Evolutionary conservation across 2,329 filamentous ascomycete species (phyloP), one percentile per base, ranked within the genome.

Genomic region (Cladosporium velox): DNA sequence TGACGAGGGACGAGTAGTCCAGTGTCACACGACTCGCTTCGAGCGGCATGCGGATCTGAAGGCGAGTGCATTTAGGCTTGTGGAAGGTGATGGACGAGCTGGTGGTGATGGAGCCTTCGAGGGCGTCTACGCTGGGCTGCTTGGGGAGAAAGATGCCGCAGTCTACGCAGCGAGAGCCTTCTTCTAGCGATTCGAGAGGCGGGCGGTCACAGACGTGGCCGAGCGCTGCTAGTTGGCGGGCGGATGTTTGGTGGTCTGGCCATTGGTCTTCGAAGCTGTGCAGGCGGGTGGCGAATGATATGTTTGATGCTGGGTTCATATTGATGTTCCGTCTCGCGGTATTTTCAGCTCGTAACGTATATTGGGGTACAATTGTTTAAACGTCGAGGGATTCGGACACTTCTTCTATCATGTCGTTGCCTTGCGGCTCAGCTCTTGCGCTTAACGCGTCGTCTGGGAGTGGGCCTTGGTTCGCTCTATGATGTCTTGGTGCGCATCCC

Each of bases 201-300:
- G 73, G 73, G 7, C 73, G 71, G 59, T 75, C 74, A 54, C 68
- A 74, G 38, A 76, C 67, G 59, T 76, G 75, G 18, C 75, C 75
- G 10, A 72, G 68, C 6, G 74, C 75, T 32, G 75, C 75, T 15
- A 66, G 52, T 41, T 68, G 65, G 24, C 59, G 58, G 24, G 58
- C 59, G 24, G 65, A 26, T 41, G 65, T 63, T 28, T 54, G 52
- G 59, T 58, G 30, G n/a, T 55, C 21, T n/a, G 57, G 52, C 65
- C 65, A 66, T 28, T 66, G 59, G 34, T 61, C 49, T 35, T 62
- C 30, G 65, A 66, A 66, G 59, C 34, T 62, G 5, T 26, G 49
- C 4, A 66, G 52, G 58, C 65, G 65, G 58, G 58, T 57, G 59
- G 65, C 47, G 24, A 64, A 64, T n/a, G 61, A 64, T 15, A 34